Percentiles rank a stretch among this genome's conserved stretches.
phyloP scores from a whole-genome alignment of 805 yeast species.

The Saccharomycopsis synnaedendra region DNA sequence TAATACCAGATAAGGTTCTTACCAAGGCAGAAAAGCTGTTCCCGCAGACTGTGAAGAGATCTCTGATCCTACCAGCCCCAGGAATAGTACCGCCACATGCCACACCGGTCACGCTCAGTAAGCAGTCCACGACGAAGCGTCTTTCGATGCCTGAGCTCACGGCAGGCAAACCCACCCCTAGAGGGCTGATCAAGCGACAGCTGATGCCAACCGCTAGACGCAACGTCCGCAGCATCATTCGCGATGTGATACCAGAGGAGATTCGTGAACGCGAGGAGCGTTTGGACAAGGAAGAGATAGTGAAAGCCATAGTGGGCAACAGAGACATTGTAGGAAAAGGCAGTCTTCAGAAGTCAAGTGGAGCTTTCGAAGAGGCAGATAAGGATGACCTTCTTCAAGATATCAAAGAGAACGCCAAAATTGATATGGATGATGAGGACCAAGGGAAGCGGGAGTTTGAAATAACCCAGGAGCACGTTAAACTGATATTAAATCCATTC shows the following conservation, averaged over 20 bases:
- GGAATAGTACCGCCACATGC: neutral
- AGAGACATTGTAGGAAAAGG: no score
- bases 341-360: no score
- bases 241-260: no score
- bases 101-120: constrained; percentile 9
- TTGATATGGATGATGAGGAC: no score
- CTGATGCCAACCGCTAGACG: neutral
- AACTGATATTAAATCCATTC: no score
- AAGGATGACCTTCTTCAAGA: no score
- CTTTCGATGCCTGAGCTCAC: neutral
- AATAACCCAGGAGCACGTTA: neutral
- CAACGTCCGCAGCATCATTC: no score
- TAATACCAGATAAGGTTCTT: constrained; percentile 9
- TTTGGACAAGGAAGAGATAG: no score
- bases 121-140: neutral
- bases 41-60: constrained; percentile 14
- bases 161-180: constrained; percentile 1
- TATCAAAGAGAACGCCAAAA: no score
- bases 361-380: no score
- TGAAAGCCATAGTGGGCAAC: no score
- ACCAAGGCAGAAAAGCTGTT: constrained; percentile 12
- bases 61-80: neutral
- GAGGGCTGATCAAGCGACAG: constrained; percentile 1
- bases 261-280: no score
- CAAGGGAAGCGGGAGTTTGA: neutral